Base-by-base conservation (phyloP, 176 grass and related monocot species). In the Musa acuminata region DNA sequence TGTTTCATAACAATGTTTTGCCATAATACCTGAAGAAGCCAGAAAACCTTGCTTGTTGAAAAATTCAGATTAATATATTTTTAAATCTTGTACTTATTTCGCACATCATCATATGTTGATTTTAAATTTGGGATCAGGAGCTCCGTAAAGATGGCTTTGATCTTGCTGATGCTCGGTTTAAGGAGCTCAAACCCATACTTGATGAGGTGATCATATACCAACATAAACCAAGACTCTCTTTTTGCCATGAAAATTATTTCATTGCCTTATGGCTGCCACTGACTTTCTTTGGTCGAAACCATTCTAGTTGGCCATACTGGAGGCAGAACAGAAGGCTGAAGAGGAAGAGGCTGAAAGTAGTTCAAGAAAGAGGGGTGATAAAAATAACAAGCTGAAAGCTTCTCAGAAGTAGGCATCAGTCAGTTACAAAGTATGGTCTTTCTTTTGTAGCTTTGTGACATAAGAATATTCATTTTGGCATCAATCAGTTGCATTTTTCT, bases 141-240 rank as follows among this genome's bases (percentile, higher is more conserved):
- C 83, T 98, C 20, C 86, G 90, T 12, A 98, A 98, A 83, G 94
- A 98, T 84, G 94, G 94, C 3, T 98, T 98, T 71, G 90, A 98
- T 84, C 90, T 98, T 25, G 94, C 94, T 0, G 90, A 89, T 58
- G 75, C 84, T 84, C 84, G 94, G 54, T 98, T 85, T 78, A 98
- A 80, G 84, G 94, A 98, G 65, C 88, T 98, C 14, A 93, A 98
- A 78, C 90, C 94, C 51, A 84, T 98, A 91, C 94, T 98, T 1
- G 90, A 98, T 25, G 94, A 98, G 94, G 94, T 98, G 76, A 77
- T 50, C 68, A 11, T 22, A 26, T 51, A 6, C 4, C 4, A 43
- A 43, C 35, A 43, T 25, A 8, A 10, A 13, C 11, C 26, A 1
- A 14, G 14, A 6, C 9, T 70, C n/a, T n/a, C 19, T 71, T 54